phyloP scores from a whole-genome alignment of 78 protist genomes.

The Bigelowiella natans region DNA sequence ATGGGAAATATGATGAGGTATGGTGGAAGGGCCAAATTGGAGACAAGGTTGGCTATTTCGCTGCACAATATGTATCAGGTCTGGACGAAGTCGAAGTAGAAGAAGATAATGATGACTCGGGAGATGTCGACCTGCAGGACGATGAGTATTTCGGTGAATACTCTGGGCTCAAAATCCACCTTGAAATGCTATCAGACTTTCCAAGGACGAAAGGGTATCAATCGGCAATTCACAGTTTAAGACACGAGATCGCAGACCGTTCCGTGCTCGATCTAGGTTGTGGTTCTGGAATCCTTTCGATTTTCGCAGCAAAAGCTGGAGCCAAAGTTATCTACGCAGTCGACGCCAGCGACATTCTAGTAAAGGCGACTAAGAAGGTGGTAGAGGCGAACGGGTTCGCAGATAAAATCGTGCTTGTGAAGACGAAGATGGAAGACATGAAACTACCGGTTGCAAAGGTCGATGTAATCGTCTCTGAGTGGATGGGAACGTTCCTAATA shows the following conservation, averaged over 20 bases:
- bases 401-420: slow-evolving; percentile 14
- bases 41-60: background rate
- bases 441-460: slow-evolving; percentile 22
- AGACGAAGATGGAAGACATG: slow-evolving; percentile 34
- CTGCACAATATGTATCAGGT: background rate
- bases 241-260: background rate
- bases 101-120: no score
- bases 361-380: slow-evolving; percentile 32
- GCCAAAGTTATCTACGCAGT: slow-evolving; percentile 85
- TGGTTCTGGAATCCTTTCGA: slow-evolving; percentile 89
- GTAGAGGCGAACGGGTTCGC: background rate
- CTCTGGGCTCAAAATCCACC: background rate
- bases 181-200: background rate
- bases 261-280: slow-evolving; percentile 56
- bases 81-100: background rate
- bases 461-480: slow-evolving; percentile 31
- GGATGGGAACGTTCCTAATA: slow-evolving; percentile 35
- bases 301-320: slow-evolving; percentile 94
- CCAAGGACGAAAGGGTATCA: background rate
- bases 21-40: no score
- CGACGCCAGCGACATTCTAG: slow-evolving; percentile 53
- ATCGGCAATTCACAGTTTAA: background rate
- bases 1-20: no score
- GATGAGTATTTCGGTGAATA: background rate
- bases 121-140: no score